A percentile compares a stretch with the other conserved stretches of the same genome.
Evolutionary conservation across 768 basidiomycete genomes (phyloP).

Genomic region (Lactarius evosmus): DNA sequence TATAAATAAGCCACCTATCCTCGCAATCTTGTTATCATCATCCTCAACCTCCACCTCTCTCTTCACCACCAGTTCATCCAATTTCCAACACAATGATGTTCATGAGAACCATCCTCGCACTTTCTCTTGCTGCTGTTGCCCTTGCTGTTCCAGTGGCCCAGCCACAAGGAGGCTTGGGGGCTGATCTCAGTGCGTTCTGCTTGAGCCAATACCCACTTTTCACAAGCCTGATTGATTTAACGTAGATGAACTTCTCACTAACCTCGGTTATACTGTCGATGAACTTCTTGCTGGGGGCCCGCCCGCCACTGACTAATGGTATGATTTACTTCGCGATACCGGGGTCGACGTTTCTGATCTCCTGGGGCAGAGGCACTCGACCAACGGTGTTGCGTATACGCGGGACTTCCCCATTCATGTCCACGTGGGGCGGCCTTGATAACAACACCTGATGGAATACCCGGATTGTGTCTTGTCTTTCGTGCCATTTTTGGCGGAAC

Average conservation of each 20-base stretch:
- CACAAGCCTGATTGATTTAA: too few species aligned
- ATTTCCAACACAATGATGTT: background rate
- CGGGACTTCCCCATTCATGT: background rate
- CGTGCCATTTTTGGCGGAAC: too few species aligned
- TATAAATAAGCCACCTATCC: background rate
- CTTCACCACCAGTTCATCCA: background rate
- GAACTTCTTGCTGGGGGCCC: too few species aligned
- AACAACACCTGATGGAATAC: background rate
- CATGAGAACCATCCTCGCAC: background rate
- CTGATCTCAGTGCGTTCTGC: background rate
- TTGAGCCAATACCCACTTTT: background rate
- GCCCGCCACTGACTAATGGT: too few species aligned
- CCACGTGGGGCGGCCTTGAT: background rate
- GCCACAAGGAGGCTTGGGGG: too few species aligned
- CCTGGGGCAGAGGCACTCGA: background rate
- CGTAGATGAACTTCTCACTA: too few species aligned
- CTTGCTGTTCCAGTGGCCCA: background rate
- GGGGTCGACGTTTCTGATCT: background rate
- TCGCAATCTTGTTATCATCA: background rate
- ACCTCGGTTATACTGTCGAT: too few species aligned
- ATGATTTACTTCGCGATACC: background rate
- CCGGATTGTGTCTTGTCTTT: background rate
- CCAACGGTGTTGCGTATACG: background rate
- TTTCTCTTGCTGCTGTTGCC: background rate
- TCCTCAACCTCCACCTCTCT: background rate